phyloP scores from a whole-genome alignment of 257 asterid species.

The Cynanchum wilfordii region DNA sequence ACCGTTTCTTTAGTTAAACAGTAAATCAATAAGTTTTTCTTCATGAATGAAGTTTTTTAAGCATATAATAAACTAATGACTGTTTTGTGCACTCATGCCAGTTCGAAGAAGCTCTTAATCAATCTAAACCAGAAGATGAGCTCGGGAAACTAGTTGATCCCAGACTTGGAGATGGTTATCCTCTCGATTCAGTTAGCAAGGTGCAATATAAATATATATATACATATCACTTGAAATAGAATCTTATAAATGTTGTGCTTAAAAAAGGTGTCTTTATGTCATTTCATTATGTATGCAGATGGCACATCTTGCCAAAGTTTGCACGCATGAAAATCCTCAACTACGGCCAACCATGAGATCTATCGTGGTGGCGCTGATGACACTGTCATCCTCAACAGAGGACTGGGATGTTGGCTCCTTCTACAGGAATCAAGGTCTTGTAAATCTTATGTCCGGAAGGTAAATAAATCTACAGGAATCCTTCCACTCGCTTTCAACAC shows the following conservation, averaged over 20 bases:
- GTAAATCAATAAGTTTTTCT: not conserved
- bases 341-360: slow-evolving; percentile 88
- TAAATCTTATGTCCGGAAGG: slow-evolving; percentile 76
- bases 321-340: slow-evolving; percentile 85
- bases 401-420: slow-evolving; percentile 86
- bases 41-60: not conserved
- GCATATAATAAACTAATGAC: not conserved
- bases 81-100: slow-evolving; percentile 21
- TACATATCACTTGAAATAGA: not conserved
- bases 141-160: slow-evolving; percentile 64
- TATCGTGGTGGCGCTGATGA: slow-evolving; percentile 82
- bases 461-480: slow-evolving; percentile 23
- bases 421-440: slow-evolving; percentile 64
- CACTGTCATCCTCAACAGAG: slow-evolving; percentile 79
- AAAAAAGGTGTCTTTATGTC: not conserved
- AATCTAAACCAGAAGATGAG: slow-evolving; percentile 48
- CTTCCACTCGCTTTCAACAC: not conserved
- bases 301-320: slow-evolving; percentile 80
- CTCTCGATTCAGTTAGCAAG: slow-evolving; percentile 68
- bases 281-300: slow-evolving; percentile 28
- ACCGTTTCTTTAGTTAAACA: slow-evolving; percentile 11
- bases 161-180: slow-evolving; percentile 65
- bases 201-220: slow-evolving; percentile 20
- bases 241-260: not conserved
- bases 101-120: slow-evolving; percentile 79